Percentiles rank a stretch among this genome's conserved stretches.
Evolutionary conservation across 805 yeast species (phyloP).

Genomic region (Myxozyma vanderwaltii): DNA sequence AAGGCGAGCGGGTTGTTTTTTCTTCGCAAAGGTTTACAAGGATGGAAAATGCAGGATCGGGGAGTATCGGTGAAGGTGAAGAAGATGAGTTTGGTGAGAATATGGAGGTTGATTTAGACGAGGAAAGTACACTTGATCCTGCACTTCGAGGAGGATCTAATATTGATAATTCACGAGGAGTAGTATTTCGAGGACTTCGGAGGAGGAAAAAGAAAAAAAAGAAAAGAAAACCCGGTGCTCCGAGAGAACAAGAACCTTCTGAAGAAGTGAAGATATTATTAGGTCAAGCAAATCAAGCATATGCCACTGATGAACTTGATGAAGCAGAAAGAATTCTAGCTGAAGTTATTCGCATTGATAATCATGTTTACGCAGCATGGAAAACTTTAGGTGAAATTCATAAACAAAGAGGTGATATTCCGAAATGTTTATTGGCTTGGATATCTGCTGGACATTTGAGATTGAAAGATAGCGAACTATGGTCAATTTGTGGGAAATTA

Average conservation of each 20-base stretch:
- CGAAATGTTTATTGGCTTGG: slow-evolving; percentile 81
- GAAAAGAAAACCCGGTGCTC: slow-evolving; percentile 7
- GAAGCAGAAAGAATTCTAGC: slow-evolving; percentile 42
- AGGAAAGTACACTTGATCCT: slow-evolving; percentile 11
- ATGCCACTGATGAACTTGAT: slow-evolving; percentile 60
- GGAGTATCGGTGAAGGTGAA: not conserved
- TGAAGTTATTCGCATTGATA: slow-evolving; percentile 73
- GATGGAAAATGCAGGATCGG: not conserved
- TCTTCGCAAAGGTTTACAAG: slow-evolving; percentile 28
- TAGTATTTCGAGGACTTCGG: slow-evolving; percentile 14
- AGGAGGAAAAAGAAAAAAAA: slow-evolving; percentile 1
- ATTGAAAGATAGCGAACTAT: slow-evolving; percentile 72
- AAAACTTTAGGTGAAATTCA: slow-evolving; percentile 86
- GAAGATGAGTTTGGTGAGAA: not conserved
- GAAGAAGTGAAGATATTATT: slow-evolving; percentile 63
- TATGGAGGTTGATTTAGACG: not conserved
- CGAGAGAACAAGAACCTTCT: slow-evolving; percentile 46
- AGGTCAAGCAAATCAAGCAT: slow-evolving; percentile 78
- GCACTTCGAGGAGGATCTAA: slow-evolving; percentile 6
- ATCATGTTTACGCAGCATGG: slow-evolving; percentile 79
- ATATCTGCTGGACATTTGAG: slow-evolving; percentile 76
- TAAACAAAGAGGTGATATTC: slow-evolving; percentile 61
- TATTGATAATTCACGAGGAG: slow-evolving; percentile 18
- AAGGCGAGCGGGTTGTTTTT: slow-evolving; percentile 39
- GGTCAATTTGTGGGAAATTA: slow-evolving; percentile 66